Evolutionary conservation across 2,329 filamentous ascomycete genomes (phyloP).

Genomic region (Dothideomycetidae sp.): DNA sequence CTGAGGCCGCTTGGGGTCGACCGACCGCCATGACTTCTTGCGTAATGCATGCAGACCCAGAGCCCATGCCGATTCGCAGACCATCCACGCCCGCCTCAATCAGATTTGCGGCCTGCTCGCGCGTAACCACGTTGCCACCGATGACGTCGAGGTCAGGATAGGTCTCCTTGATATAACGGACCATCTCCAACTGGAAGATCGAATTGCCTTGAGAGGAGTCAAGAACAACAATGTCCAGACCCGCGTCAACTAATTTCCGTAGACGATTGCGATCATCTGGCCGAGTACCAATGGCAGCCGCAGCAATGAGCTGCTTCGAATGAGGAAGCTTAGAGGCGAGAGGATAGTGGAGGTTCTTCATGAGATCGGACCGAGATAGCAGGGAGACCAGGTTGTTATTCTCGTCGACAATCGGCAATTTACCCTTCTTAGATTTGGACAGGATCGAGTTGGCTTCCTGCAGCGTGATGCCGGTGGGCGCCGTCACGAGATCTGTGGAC

Average conservation of each 20-base stretch:
- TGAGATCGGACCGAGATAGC: conserved; percentile 87
- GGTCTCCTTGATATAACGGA: conserved; percentile 84
- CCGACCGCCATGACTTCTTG: conserved; percentile 99
- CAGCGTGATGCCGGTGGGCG: conserved; percentile 66
- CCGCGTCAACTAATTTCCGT: conserved; percentile 78
- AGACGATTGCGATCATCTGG: conserved; percentile 83
- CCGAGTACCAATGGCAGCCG: conserved; percentile 87
- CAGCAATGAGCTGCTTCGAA: conserved; percentile 94
- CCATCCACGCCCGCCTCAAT: conserved; percentile 93
- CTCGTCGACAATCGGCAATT: conserved; percentile 37
- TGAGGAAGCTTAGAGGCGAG: conserved; percentile 89
- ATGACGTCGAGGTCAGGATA: conserved; percentile 85
- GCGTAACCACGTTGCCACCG: conserved; percentile 94
- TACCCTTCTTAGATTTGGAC: conserved; percentile 89
- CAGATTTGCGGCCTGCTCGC: conserved; percentile 82
- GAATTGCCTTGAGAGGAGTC: conserved; percentile 97
- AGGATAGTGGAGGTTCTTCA: conserved; percentile 97
- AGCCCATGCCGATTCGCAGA: conserved; percentile 96
- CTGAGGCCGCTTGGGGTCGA: conserved; percentile 83
- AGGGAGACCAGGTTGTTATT: conserved; percentile 52
- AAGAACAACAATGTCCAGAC: conserved; percentile 85
- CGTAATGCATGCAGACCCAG: conserved; percentile 94
- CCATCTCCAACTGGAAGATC: conserved; percentile 97
- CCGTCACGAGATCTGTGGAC: conserved; percentile 89
- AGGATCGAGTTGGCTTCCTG: conserved; percentile 85